phyloP scores from a whole-genome alignment of 1,139 yeast species.

The Pichia terricola region DNA sequence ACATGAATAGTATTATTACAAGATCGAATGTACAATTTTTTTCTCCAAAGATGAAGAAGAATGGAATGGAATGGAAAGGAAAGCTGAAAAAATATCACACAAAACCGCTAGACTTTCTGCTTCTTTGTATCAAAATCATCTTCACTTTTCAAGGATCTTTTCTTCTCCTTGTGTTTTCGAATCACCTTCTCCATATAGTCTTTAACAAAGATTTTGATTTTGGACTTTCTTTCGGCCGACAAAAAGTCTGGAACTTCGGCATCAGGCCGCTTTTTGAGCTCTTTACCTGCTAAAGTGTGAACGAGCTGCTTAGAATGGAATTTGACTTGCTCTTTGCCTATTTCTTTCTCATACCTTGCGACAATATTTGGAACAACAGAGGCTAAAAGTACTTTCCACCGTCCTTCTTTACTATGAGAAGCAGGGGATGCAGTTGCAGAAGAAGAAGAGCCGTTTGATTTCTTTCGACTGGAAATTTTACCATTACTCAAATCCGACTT shows the following conservation, averaged over 20 bases:
- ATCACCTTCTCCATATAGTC: slow-evolving; percentile 70
- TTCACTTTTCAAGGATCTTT: neutral
- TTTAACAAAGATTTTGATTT: slow-evolving; percentile 55
- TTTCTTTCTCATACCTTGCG: slow-evolving; percentile 51
- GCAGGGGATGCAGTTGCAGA: too few species aligned
- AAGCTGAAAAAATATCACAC: too few species aligned
- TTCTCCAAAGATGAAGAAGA: too few species aligned
- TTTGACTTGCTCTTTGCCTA: slow-evolving; percentile 69
- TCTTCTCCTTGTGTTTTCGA: slow-evolving; percentile 38
- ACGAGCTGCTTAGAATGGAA: slow-evolving; percentile 74
- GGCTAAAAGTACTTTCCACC: slow-evolving; percentile 64
- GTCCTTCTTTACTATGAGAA: slow-evolving; percentile 16
- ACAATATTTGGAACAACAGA: slow-evolving; percentile 70
- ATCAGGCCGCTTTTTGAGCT: slow-evolving; percentile 34
- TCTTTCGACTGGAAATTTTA: too few species aligned
- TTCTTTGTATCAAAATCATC: too few species aligned
- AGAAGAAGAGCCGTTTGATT: too few species aligned
- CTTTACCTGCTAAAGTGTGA: slow-evolving; percentile 53
- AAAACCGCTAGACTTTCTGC: too few species aligned
- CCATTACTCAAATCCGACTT: too few species aligned
- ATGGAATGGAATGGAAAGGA: too few species aligned
- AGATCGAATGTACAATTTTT: too few species aligned
- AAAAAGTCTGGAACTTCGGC: slow-evolving; percentile 45
- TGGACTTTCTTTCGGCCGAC: slow-evolving; percentile 53
- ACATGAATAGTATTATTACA: too few species aligned